These are phyloP conservation scores for Phlegmacium glaucopus DNA, from an alignment of 768 basidiomycete species.

Conservation along the genomic window DNA sequence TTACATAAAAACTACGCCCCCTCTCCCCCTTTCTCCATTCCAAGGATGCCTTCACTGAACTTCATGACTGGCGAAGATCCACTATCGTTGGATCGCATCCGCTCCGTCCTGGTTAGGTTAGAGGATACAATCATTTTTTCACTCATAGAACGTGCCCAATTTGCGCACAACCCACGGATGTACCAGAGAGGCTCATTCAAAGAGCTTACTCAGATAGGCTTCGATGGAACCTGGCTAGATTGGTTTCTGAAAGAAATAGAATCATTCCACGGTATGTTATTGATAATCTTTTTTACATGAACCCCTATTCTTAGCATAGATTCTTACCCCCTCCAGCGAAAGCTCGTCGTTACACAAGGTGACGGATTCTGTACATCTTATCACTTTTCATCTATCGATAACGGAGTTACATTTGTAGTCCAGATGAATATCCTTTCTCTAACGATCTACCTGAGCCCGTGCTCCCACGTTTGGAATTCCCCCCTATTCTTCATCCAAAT, in stretches of 20 bases:
- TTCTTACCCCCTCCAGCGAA: conserved; percentile 56
- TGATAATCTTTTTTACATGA: neutral
- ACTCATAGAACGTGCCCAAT: conserved; percentile 96
- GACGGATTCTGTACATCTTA: neutral
- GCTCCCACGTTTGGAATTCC: conserved; percentile 68
- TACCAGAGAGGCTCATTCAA: conserved; percentile 79
- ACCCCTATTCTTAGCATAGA: conserved; percentile 6
- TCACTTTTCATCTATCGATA: conserved; percentile 1
- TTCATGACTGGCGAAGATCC: conserved; percentile 77
- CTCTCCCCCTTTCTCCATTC: neutral
- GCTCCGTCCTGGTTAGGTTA: conserved; percentile 81
- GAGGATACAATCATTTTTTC: conserved; percentile 99
- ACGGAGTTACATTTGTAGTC: conserved; percentile 47
- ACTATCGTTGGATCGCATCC: conserved; percentile 83
- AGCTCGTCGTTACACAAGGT: conserved; percentile 94
- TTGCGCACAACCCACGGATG: conserved; percentile 88
- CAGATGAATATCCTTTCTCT: conserved; percentile 98
- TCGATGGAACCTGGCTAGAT: conserved; percentile 89
- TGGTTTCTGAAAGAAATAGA: conserved; percentile 98
- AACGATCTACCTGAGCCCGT: conserved; percentile 77
- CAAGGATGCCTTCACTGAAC: conserved; percentile 59
- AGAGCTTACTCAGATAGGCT: conserved; percentile 71
- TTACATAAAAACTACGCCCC: neutral
- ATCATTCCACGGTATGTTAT: conserved; percentile 83
- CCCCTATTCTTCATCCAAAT: conserved; percentile 75